Evolutionary conservation across 139 green algal species (phyloP).

Genomic region (Picochlorum sp.): DNA sequence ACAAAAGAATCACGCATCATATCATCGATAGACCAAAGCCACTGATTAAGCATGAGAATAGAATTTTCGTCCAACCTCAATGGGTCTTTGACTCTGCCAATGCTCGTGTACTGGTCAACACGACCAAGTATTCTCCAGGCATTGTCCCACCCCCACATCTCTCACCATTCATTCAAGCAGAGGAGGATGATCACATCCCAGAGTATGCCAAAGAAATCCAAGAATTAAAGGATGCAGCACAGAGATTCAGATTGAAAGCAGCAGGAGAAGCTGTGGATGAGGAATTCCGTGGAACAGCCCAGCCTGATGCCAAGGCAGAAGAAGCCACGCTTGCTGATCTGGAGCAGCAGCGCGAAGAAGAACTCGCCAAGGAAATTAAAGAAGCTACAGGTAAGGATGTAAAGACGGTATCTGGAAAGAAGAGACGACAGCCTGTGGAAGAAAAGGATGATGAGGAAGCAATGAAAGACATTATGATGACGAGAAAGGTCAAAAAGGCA

Average conservation of each 20-base stretch:
- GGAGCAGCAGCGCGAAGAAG: constrained; percentile 44
- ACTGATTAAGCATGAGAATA: neutral
- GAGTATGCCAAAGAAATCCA: constrained; percentile 77
- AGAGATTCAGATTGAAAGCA: constrained; percentile 37
- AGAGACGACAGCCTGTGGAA: constrained; percentile 1
- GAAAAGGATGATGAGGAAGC: constrained; percentile 44
- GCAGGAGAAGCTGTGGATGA: constrained; percentile 27
- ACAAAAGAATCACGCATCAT: constrained; percentile 88
- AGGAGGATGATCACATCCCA: constrained; percentile 90
- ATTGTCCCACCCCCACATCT: constrained; percentile 83
- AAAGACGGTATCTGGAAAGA: neutral
- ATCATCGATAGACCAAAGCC: constrained; percentile 25
- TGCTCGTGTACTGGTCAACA: constrained; percentile 61
- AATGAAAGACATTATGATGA: constrained; percentile 88
- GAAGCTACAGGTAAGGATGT: neutral
- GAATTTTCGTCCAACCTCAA: constrained; percentile 96
- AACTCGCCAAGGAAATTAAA: constrained; percentile 62
- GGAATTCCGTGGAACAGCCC: constrained; percentile 29
- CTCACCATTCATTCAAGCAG: constrained; percentile 89
- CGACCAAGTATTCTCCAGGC: constrained; percentile 72
- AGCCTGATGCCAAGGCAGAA: constrained; percentile 13
- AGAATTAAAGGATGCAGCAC: constrained; percentile 71
- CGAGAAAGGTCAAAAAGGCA: constrained; percentile 61
- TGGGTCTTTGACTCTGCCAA: constrained; percentile 96
- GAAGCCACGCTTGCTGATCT: constrained; percentile 19